These are phyloP conservation scores for Termitomyces eurrhizus DNA, from an alignment of 768 basidiomycete species.

Conservation along the genomic window DNA sequence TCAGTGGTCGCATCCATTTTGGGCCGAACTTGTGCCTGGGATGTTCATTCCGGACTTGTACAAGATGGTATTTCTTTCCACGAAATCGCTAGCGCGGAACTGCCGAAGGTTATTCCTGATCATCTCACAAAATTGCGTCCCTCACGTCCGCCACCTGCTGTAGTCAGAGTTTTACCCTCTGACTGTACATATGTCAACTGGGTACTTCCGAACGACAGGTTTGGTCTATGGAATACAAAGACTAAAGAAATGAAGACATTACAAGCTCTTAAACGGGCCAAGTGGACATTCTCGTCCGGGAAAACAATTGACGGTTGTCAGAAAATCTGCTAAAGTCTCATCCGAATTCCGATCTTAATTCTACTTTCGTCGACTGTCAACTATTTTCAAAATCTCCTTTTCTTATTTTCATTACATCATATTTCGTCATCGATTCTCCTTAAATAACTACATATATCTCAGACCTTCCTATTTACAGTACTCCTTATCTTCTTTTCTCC, in stretches of 20 bases:
- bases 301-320: neutral
- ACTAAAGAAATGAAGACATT: neutral
- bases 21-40: neutral
- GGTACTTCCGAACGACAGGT: neutral
- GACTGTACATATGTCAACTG: neutral
- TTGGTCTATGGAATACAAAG: constrained; percentile 1
- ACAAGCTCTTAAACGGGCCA: neutral
- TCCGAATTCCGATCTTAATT: too few species aligned
- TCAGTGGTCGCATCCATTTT: neutral
- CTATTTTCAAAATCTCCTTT: too few species aligned
- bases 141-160: neutral
- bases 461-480: too few species aligned
- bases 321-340: too few species aligned
- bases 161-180: neutral
- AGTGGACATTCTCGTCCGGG: neutral
- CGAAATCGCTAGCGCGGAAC: neutral
- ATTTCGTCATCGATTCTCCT: too few species aligned
- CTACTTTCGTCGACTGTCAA: too few species aligned
- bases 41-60: neutral
- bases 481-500: too few species aligned
- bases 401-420: too few species aligned
- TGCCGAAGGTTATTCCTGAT: neutral
- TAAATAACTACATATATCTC: too few species aligned
- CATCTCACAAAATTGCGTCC: neutral
- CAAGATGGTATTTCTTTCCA: neutral